Conservation (phyloP, 805 yeast species). For the Hanseniaspora hatyaiensis region DNA sequence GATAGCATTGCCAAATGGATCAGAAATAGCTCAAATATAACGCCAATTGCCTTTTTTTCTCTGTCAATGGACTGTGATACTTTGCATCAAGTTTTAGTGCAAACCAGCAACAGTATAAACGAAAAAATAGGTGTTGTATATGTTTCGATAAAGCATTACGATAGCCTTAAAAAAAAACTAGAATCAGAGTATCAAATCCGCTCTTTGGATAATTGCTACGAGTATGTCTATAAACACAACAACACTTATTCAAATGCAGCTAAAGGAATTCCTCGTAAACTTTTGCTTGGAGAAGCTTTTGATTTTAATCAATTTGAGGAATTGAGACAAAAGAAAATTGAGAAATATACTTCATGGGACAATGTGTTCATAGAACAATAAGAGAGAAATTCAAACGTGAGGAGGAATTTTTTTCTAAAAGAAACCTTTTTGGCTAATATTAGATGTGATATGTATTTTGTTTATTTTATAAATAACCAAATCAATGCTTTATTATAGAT, state of each 20-base stretch:
- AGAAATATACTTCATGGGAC: slow-evolving; percentile 16
- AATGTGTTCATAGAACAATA: slow-evolving; percentile 19
- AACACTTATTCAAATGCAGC: not conserved
- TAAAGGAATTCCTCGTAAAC: slow-evolving; percentile 8
- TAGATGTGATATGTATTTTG: too few species aligned
- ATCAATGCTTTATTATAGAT: too few species aligned
- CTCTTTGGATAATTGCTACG: slow-evolving; percentile 20
- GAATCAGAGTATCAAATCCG: slow-evolving; percentile 21
- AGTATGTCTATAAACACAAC: not conserved
- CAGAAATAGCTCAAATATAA: slow-evolving; percentile 19
- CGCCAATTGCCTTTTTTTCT: slow-evolving; percentile 27
- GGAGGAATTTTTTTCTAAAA: too few species aligned
- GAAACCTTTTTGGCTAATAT: too few species aligned
- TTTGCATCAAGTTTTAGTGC: slow-evolving; percentile 25
- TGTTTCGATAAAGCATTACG: slow-evolving; percentile 21
- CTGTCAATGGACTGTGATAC: slow-evolving; percentile 25
- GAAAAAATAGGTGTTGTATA: slow-evolving; percentile 26
- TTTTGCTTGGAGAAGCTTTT: not conserved
- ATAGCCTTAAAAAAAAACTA: slow-evolving; percentile 18
- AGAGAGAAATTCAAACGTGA: too few species aligned
- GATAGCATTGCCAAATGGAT: slow-evolving; percentile 25
- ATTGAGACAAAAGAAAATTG: slow-evolving; percentile 20
- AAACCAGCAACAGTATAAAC: slow-evolving; percentile 21
- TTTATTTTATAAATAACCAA: too few species aligned
- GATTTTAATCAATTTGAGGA: slow-evolving; percentile 17